Base-by-base conservation (phyloP, 164 flowering plant genomes). In the Macadamia tetraphylla region DNA sequence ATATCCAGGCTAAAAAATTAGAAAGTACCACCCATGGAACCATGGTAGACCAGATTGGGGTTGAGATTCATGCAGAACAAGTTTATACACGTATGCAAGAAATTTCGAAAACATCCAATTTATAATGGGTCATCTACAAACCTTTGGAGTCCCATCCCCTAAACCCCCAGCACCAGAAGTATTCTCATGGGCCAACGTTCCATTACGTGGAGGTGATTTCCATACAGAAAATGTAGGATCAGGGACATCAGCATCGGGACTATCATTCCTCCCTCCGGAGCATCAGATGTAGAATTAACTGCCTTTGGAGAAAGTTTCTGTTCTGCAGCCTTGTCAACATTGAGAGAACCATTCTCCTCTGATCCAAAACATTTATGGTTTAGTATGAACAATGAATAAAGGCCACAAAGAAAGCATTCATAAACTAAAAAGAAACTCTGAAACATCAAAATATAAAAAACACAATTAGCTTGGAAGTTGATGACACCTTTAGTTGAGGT, bases 61-160 rank as follows among this genome's bases (percentile, higher is more conserved):
- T 35, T 35, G 3, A 35, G 42, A 23, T 18, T 53, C 17, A 1
- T 46, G 9, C 51, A 46, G 7, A 46, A 3, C 51, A 46, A 35
- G 40, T 0, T 35, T 35, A 9, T 46, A 3, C 3, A 46, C 1
- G 9, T 9, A 11, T 46, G 51, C 51, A 46, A 11, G 51, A 46
- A 9, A 8, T 46, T 46, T 11, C 1, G 12, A 46, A 46, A 46
- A 46, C 13, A 46, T 46, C 30, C 3, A 30, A 10, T 15, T 4
- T 12, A 11, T 60, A 2, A 14, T 1, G 48, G 14, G 46, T 31
- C 14, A n/a, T 60, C 63, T 14, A 66, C 75, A 60, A 31, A 92
- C 99, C 98, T 95, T 92, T 30, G 99, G 99, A 58, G 88, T 81
- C 66, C 97, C 98, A 75, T 85, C 94, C 48, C 98, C 97, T 43